Evolutionary conservation across 352 stramenopile species (phyloP).

Genomic region (Phytophthora idaei): DNA sequence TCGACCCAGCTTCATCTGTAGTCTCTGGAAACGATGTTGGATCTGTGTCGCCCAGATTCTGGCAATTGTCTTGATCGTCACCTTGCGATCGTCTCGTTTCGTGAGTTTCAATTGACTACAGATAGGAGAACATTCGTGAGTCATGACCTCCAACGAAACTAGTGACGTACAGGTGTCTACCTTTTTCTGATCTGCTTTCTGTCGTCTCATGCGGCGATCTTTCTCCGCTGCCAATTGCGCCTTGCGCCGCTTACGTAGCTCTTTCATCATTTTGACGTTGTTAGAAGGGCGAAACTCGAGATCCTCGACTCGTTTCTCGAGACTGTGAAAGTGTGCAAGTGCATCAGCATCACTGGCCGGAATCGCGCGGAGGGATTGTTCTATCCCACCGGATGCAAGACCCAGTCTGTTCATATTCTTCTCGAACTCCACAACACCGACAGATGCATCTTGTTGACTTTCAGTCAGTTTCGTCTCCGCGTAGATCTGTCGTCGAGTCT

Average conservation of each 20-base stretch:
- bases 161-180: conserved; percentile 4
- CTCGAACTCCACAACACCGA: conserved; percentile 63
- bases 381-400: conserved; percentile 24
- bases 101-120: conserved; percentile 1
- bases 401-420: conserved; percentile 70
- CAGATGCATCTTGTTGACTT: conserved; percentile 46
- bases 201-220: conserved; percentile 57
- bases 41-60: neutral
- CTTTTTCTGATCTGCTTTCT: conserved; percentile 55
- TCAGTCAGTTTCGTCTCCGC: conserved; percentile 28
- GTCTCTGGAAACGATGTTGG: neutral
- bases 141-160: too few species aligned
- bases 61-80: conserved; percentile 2
- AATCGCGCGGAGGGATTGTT: conserved; percentile 46
- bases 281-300: conserved; percentile 75
- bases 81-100: neutral
- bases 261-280: conserved; percentile 88
- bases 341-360: conserved; percentile 43
- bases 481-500: conserved; percentile 48
- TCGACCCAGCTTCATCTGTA: neutral
- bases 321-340: conserved; percentile 43
- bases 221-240: conserved; percentile 72
- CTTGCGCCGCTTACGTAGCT: conserved; percentile 69
- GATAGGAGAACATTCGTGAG: too few species aligned
- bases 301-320: conserved; percentile 56